These are phyloP conservation scores for Aspergillus udagawae DNA, from an alignment of 2,329 filamentous ascomycete genomes.

Conservation along the genomic window DNA sequence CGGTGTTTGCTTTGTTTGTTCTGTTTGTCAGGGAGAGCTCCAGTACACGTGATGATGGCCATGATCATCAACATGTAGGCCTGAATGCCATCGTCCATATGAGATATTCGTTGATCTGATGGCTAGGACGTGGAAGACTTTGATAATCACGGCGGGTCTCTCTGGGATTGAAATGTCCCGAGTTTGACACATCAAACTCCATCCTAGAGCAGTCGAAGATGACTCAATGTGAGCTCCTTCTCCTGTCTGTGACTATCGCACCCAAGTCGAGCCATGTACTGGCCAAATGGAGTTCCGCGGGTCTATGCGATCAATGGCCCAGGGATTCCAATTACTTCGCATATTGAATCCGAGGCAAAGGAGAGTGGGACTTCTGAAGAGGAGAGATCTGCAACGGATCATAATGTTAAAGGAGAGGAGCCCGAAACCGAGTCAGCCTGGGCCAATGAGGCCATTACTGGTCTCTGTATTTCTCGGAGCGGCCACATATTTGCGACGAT, in stretches of 20 bases:
- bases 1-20: conserved; percentile 16
- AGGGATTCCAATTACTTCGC: conserved; percentile 27
- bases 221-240: conserved; percentile 34
- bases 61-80: background rate
- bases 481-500: conserved; percentile 86
- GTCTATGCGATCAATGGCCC: conserved; percentile 47
- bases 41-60: conserved; percentile 13
- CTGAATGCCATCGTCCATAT: background rate
- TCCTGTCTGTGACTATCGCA: conserved; percentile 24
- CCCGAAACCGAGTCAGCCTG: conserved; percentile 34
- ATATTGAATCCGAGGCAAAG: conserved; percentile 22
- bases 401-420: conserved; percentile 15
- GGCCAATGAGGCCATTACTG: conserved; percentile 64
- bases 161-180: conserved; percentile 17
- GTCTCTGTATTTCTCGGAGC: conserved; percentile 70
- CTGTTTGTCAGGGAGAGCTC: conserved; percentile 1
- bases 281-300: conserved; percentile 48
- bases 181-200: conserved; percentile 19
- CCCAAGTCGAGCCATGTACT: conserved; percentile 43
- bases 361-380: conserved; percentile 14
- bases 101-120: background rate
- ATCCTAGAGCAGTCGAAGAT: conserved; percentile 26
- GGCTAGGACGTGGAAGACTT: conserved; percentile 3
- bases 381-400: conserved; percentile 23
- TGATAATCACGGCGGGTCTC: conserved; percentile 19